phyloP scores from a whole-genome alignment of 495 filamentous ascomycete species.

The Aspergillus saccharolyticus region DNA sequence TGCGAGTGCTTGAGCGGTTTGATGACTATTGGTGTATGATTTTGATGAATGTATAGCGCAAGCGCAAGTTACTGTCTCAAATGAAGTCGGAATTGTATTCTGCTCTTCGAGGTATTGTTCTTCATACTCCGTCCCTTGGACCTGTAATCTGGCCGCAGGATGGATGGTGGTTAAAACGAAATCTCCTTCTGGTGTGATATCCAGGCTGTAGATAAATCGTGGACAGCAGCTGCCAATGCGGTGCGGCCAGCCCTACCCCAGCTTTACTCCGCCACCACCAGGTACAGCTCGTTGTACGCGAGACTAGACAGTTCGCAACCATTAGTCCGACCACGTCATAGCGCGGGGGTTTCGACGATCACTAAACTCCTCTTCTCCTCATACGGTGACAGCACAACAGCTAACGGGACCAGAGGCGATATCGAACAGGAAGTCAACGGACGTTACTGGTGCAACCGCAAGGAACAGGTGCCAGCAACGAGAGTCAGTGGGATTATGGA shows the following conservation, averaged over 20 bases:
- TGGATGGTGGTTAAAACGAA: too few species aligned
- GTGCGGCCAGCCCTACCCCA: too few species aligned
- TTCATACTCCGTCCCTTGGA: too few species aligned
- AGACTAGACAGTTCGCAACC: conserved; percentile 9
- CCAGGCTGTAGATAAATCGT: too few species aligned
- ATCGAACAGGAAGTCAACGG: conserved; percentile 41
- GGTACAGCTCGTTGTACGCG: conserved; percentile 29
- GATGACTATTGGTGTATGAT: too few species aligned
- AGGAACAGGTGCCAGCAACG: conserved; percentile 30
- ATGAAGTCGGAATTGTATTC: too few species aligned
- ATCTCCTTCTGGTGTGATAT: too few species aligned
- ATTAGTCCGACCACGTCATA: background rate
- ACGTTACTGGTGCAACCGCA: conserved; percentile 32
- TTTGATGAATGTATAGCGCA: too few species aligned
- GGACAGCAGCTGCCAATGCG: too few species aligned
- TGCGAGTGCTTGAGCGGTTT: background rate
- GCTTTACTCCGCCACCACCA: conserved; percentile 21
- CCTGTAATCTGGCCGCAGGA: too few species aligned
- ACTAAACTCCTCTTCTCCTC: background rate
- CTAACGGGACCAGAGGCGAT: conserved; percentile 33
- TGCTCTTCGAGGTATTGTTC: too few species aligned
- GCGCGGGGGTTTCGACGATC: background rate
- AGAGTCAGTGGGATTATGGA: conserved; percentile 37
- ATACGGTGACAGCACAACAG: background rate
- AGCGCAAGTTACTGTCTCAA: too few species aligned